These are phyloP conservation scores for Ichthyophthirius multifiliis DNA, from an alignment of 169 alveolate species.

Conservation along the genomic window DNA sequence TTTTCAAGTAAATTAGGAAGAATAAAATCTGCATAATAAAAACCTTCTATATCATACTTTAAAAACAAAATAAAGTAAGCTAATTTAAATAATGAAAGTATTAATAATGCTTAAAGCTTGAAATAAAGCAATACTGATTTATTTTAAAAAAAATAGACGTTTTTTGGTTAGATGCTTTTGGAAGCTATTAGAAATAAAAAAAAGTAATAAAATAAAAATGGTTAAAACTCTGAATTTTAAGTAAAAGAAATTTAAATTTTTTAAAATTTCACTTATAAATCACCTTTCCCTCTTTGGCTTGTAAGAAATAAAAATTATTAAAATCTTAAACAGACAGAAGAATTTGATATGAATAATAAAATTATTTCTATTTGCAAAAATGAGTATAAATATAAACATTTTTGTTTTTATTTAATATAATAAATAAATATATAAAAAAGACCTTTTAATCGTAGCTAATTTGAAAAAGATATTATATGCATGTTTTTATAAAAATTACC, in stretches of 20 bases:
- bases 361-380: neutral
- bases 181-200: no score
- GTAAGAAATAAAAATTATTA: neutral
- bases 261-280: neutral
- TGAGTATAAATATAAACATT: neutral
- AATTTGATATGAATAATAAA: neutral
- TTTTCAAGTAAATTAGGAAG: no score
- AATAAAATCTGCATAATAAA: no score
- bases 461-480: conserved; percentile 21
- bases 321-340: neutral
- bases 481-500: conserved; percentile 22
- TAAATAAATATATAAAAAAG: neutral
- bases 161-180: no score
- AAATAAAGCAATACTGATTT: no score
- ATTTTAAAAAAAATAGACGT: no score
- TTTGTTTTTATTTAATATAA: neutral
- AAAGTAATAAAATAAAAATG: no score
- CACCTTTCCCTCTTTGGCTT: neutral
- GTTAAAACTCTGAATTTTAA: no score
- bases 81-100: no score
- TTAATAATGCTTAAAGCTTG: no score
- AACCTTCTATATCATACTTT: no score
- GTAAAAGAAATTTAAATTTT: neutral
- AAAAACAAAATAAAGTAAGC: no score
- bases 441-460: conserved; percentile 20